These are phyloP conservation scores for Pleurostoma richardsiae DNA, from an alignment of 2,329 filamentous ascomycete species.

Conservation along the genomic window DNA sequence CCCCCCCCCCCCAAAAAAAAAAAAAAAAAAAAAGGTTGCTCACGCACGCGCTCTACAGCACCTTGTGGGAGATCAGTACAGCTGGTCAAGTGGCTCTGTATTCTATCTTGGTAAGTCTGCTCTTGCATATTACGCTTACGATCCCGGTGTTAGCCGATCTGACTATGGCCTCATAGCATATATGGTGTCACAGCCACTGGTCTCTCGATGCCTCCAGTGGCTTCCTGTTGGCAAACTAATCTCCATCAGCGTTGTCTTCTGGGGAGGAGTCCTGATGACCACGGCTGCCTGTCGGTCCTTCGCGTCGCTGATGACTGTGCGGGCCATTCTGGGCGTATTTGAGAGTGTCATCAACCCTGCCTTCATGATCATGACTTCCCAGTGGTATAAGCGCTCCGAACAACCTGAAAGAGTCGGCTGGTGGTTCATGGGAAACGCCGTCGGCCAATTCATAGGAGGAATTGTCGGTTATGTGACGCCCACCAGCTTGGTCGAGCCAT, in stretches of 20 bases:
- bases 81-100: not conserved
- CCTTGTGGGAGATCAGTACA: not conserved
- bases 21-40: too few species aligned
- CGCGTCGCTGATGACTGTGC: conserved; percentile 45
- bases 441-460: not conserved
- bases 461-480: conserved; percentile 11
- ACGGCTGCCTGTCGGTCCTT: conserved; percentile 55
- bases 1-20: too few species aligned
- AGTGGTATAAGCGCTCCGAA: not conserved
- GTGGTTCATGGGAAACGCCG: not conserved
- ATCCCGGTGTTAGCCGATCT: too few species aligned
- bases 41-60: not conserved
- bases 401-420: not conserved
- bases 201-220: conserved; percentile 46
- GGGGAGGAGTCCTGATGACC: conserved; percentile 38
- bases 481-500: conserved; percentile 22
- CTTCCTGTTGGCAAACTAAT: conserved; percentile 28
- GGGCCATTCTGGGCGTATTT: conserved; percentile 35
- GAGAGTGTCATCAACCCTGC: not conserved
- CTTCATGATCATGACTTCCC: not conserved
- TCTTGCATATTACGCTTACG: too few species aligned
- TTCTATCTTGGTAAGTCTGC: not conserved
- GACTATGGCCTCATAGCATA: conserved; percentile 13
- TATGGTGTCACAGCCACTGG: conserved; percentile 59
- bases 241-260: conserved; percentile 48